Base-by-base conservation (phyloP, 495 filamentous ascomycete species). In the Neurospora sp. region DNA sequence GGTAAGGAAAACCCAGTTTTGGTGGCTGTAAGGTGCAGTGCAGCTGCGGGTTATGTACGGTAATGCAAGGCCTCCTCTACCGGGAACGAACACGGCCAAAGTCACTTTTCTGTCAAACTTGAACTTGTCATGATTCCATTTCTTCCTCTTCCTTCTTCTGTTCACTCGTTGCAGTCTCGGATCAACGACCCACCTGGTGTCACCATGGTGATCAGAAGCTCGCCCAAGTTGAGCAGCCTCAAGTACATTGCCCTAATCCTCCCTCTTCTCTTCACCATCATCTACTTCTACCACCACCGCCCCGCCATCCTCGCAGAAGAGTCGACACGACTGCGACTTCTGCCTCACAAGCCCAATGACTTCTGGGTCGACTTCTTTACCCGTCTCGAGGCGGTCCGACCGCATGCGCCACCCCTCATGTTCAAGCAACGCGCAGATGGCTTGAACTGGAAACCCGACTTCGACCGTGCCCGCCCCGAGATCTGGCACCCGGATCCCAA, bases 291-390 rank as follows among this genome's bases (percentile, higher is more conserved):
- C 12, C 20, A 61, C 41, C 31, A 70, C 20, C 65, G 40, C 41
- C 31, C 69, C 18, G 18, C 61, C 70, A 20, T 45, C 16, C 38
- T 16, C 44, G 42, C 41, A 8, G 70, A 22, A 38, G 70, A 38
- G 44, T 42, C 31, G 0, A 53, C n/a, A 18, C 41, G 14, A 22
- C 18, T 20, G 12, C 70, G 53, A 14, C 70, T 59, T 18, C 31
- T 37, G 8, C 9, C 40, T 16, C 68, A 71, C 41, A 39, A 27
- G 37, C 44, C 69, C 7, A 73, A 47, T 74, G 71, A 44, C 35
- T 77, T 69, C 39, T 77, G 75, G 75, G 38, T 39, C 68, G 73
- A 75, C 41, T 75, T 77, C 71, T 77, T 75, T 42, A 40, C 71
- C 4, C 73, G 73, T 22, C 69, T 77, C 44, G 73, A 73, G 41